These are phyloP conservation scores for Boletus eberwhitei DNA, from an alignment of 768 basidiomycete species.

Conservation along the genomic window DNA sequence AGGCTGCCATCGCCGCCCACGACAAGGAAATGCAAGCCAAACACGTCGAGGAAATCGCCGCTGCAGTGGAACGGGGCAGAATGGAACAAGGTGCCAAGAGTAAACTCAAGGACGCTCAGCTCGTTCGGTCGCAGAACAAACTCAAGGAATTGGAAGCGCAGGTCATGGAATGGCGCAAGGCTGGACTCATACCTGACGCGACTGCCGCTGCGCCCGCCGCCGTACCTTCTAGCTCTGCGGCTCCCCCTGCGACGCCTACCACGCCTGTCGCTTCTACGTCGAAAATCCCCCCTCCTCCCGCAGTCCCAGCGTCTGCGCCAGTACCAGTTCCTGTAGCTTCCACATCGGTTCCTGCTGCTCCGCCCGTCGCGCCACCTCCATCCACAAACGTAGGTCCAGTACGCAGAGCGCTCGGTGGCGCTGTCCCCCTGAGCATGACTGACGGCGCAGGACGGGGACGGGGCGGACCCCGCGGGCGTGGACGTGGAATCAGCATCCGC, in stretches of 20 bases:
- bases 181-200: slow-evolving; percentile 44
- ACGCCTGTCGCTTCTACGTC: slow-evolving; percentile 29
- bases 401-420: slow-evolving; percentile 31
- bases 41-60: slow-evolving; percentile 54
- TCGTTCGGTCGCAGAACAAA: slow-evolving; percentile 56
- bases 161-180: slow-evolving; percentile 53
- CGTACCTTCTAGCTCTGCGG: slow-evolving; percentile 9
- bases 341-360: slow-evolving; percentile 9
- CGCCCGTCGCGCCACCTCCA: slow-evolving; percentile 21
- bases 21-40: slow-evolving; percentile 45
- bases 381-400: slow-evolving; percentile 27
- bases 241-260: slow-evolving; percentile 25
- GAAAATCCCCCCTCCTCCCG: not conserved
- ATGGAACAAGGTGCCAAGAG: slow-evolving; percentile 57
- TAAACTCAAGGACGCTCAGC: slow-evolving; percentile 69
- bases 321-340: slow-evolving; percentile 13
- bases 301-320: slow-evolving; percentile 17
- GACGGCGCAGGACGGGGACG: slow-evolving; percentile 30
- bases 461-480: slow-evolving; percentile 36
- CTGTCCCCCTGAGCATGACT: slow-evolving; percentile 25
- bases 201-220: slow-evolving; percentile 24
- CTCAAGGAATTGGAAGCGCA: slow-evolving; percentile 70
- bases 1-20: slow-evolving; percentile 46
- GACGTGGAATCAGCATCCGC: slow-evolving; percentile 26
- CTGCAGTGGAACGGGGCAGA: slow-evolving; percentile 68